Percentiles rank a stretch among this genome's conserved stretches.
Evolutionary conservation across 495 filamentous ascomycete species (phyloP).

Genomic region (Talaromyces proteolyticus): DNA sequence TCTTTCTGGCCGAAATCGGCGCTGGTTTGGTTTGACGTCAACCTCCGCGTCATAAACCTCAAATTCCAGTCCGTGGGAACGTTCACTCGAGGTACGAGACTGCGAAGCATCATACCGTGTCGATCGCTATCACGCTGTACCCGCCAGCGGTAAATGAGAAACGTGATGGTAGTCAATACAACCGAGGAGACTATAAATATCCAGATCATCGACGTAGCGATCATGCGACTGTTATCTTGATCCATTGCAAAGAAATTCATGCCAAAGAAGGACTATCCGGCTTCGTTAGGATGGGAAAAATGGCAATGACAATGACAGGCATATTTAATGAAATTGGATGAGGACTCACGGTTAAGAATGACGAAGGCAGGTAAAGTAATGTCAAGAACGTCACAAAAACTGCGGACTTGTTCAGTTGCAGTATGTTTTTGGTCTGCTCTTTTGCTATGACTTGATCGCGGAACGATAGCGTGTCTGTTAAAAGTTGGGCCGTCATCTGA

Average conservation of each 20-base stretch:
- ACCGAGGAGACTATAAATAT: slow-evolving; percentile 24
- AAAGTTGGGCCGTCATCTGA: slow-evolving; percentile 22
- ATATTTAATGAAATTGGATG: background rate
- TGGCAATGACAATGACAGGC: slow-evolving; percentile 5
- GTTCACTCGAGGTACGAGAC: background rate
- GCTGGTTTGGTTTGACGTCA: background rate
- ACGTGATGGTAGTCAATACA: slow-evolving; percentile 20
- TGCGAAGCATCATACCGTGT: too few species aligned
- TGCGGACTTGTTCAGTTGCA: slow-evolving; percentile 32
- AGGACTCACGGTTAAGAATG: slow-evolving; percentile 37
- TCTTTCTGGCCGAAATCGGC: background rate
- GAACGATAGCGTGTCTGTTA: slow-evolving; percentile 30
- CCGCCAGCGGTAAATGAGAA: slow-evolving; percentile 3
- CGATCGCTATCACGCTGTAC: background rate
- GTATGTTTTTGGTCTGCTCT: slow-evolving; percentile 30
- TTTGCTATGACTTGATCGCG: slow-evolving; percentile 28
- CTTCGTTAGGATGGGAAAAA: too few species aligned
- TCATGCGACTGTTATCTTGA: slow-evolving; percentile 12
- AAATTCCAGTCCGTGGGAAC: background rate
- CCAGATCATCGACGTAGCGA: slow-evolving; percentile 27
- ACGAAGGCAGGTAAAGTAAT: slow-evolving; percentile 36
- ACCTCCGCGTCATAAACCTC: background rate
- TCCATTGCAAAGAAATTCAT: slow-evolving; percentile 33
- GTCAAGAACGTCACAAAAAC: slow-evolving; percentile 37
- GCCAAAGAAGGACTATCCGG: slow-evolving; percentile 30